These are phyloP conservation scores for Naganishia onofrii DNA, from an alignment of 768 basidiomycete species.

Conservation along the genomic window DNA sequence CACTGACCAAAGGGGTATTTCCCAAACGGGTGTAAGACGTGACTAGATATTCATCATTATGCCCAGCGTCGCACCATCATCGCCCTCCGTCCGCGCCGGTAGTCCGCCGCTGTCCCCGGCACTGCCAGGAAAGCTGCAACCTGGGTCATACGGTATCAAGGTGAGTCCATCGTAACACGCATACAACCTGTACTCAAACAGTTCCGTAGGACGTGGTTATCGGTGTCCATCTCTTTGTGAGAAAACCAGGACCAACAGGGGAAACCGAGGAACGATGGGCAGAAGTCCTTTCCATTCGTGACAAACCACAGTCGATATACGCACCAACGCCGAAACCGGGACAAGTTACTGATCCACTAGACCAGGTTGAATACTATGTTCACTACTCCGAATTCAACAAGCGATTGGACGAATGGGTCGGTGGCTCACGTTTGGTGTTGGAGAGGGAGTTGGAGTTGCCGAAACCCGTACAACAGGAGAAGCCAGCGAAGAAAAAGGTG, in stretches of 20 bases:
- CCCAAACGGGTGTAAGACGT: background rate
- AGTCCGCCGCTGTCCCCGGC: background rate
- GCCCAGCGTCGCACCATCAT: constrained; percentile 10
- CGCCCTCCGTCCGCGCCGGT: constrained; percentile 14
- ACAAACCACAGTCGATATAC: constrained; percentile 62
- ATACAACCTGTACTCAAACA: background rate
- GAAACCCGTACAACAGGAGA: constrained; percentile 53
- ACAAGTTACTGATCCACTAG: constrained; percentile 59
- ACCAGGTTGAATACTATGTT: constrained; percentile 90
- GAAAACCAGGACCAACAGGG: constrained; percentile 71
- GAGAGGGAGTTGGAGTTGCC: constrained; percentile 91
- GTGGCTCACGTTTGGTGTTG: constrained; percentile 79
- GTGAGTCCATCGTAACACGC: background rate
- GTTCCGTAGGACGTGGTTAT: constrained; percentile 70
- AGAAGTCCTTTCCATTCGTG: constrained; percentile 91
- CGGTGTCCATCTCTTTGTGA: constrained; percentile 93
- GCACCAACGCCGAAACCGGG: constrained; percentile 49
- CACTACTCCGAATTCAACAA: constrained; percentile 99
- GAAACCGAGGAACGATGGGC: constrained; percentile 84
- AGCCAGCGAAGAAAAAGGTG: constrained; percentile 59
- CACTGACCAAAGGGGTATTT: background rate
- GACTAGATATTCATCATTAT: background rate
- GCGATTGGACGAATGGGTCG: constrained; percentile 95
- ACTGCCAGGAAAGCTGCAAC: constrained; percentile 5
- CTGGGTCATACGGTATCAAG: constrained; percentile 18